Evolutionary conservation across 2,329 filamentous ascomycete genomes (phyloP).

Genomic region (Phialemoniopsis sp.): DNA sequence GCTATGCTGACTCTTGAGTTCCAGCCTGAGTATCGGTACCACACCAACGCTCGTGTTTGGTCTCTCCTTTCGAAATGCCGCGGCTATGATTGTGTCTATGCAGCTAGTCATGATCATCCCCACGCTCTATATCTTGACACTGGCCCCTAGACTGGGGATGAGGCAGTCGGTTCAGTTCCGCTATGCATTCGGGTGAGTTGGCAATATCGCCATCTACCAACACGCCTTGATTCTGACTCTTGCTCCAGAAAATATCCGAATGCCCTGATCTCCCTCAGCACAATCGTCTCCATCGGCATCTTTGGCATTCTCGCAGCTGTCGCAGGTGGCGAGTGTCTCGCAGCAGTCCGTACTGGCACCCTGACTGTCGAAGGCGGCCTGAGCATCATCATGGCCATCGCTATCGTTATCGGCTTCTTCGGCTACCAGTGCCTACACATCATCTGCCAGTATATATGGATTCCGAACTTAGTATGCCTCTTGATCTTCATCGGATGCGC

Average conservation of each 20-base stretch:
- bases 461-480: constrained; percentile 11
- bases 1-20: not conserved
- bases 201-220: not conserved
- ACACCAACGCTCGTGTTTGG: constrained; percentile 13
- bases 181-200: constrained; percentile 1
- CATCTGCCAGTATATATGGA: constrained; percentile 13
- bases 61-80: not conserved
- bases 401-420: constrained; percentile 12
- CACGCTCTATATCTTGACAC: constrained; percentile 1
- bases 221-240: not conserved
- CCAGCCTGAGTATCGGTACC: constrained; percentile 13
- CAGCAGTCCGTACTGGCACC: not conserved
- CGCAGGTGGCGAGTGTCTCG: not conserved
- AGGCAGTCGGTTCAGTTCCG: constrained; percentile 5
- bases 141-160: constrained; percentile 1
- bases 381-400: constrained; percentile 5
- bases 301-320: not conserved
- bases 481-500: constrained; percentile 10
- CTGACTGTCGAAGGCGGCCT: constrained; percentile 3
- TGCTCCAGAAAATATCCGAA: constrained; percentile 2
- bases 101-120: not conserved
- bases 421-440: constrained; percentile 12
- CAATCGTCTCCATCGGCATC: not conserved
- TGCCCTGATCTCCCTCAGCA: not conserved
- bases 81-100: constrained; percentile 5